Evolutionary conservation across 306 rosid species (phyloP).

Genomic region (Dryas octopetala): DNA sequence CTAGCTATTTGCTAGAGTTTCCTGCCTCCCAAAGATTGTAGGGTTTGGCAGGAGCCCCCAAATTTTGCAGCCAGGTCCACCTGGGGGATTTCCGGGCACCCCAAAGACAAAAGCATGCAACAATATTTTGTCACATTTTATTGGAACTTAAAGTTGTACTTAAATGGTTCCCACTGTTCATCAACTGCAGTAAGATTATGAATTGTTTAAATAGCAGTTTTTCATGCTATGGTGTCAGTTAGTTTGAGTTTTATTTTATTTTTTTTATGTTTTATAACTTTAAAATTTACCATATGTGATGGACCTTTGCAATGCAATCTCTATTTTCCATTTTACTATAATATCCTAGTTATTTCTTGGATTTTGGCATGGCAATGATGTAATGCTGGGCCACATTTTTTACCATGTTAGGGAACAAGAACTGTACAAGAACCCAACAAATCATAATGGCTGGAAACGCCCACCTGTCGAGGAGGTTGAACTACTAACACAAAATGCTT

Average conservation of each 20-base stretch:
- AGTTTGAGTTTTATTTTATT: background rate
- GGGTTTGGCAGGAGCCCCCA: too few species aligned
- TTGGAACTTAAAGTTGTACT: background rate
- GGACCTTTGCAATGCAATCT: constrained; percentile 1
- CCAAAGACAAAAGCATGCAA: background rate
- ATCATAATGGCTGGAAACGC: constrained; percentile 63
- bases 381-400: constrained; percentile 22
- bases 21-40: too few species aligned
- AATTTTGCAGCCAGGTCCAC: too few species aligned
- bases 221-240: background rate
- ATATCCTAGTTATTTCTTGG: background rate
- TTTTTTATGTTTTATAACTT: background rate
- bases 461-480: constrained; percentile 92
- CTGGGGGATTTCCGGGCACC: too few species aligned
- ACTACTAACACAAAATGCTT: constrained; percentile 25
- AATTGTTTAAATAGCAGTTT: background rate
- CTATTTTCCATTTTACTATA: background rate
- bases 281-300: background rate
- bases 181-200: background rate
- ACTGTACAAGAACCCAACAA: constrained; percentile 70
- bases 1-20: too few species aligned
- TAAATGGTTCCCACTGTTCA: background rate
- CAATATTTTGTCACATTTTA: background rate
- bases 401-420: constrained; percentile 66
- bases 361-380: background rate